phyloP scores from a whole-genome alignment of 148 eudicot genomes.

The Amaranthus hypochondriacus region DNA sequence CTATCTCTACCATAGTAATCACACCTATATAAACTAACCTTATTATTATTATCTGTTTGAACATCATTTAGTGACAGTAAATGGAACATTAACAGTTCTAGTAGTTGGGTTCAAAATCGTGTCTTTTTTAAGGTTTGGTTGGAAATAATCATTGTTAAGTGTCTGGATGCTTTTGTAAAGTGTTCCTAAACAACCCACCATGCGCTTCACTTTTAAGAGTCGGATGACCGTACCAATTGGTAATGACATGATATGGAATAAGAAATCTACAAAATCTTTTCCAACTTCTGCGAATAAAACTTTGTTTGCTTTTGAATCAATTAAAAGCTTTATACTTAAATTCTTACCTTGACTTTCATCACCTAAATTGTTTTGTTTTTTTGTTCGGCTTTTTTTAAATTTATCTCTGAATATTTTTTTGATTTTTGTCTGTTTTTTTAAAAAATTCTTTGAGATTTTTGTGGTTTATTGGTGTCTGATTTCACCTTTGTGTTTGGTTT shows the following conservation, averaged over 20 bases:
- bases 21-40: not conserved
- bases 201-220: not conserved
- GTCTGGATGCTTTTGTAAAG: constrained; percentile 21
- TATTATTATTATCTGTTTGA: not conserved
- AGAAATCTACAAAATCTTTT: constrained; percentile 31
- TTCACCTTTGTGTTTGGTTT: no score
- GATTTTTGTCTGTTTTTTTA: no score
- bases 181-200: constrained; percentile 21
- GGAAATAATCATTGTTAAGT: constrained; percentile 10
- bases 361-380: not conserved
- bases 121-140: not conserved
- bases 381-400: no score
- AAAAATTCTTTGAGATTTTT: no score
- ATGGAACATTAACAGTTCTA: not conserved
- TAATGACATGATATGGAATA: constrained; percentile 10
- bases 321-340: constrained; percentile 21
- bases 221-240: constrained; percentile 14
- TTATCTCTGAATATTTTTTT: no score
- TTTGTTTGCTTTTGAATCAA: constrained; percentile 12
- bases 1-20: not conserved
- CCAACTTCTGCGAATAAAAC: constrained; percentile 30
- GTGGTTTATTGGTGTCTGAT: no score
- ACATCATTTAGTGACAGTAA: constrained; percentile 4
- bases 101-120: not conserved
- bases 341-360: not conserved